These are phyloP conservation scores for Phytophthora crassamura DNA, from an alignment of 352 stramenopile genomes.

Conservation along the genomic window DNA sequence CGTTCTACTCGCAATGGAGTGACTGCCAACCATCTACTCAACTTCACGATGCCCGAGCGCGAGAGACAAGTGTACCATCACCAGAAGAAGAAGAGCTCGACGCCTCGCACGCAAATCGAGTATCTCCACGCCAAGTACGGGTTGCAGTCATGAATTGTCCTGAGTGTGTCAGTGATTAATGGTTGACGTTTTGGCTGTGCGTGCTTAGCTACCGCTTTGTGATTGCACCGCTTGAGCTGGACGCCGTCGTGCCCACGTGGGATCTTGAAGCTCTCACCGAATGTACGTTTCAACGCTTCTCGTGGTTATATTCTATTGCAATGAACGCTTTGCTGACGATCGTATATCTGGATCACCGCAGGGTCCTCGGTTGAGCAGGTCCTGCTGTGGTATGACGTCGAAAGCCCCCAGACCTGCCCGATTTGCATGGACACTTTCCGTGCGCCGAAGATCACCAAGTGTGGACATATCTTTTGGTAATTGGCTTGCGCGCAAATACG, in stretches of 20 bases:
- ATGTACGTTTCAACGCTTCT: slow-evolving; percentile 50
- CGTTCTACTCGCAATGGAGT: slow-evolving; percentile 71
- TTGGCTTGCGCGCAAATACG: neutral
- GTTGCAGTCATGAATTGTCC: neutral
- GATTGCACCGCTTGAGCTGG: slow-evolving; percentile 60
- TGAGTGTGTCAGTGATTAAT: neutral
- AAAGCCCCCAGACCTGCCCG: slow-evolving; percentile 64
- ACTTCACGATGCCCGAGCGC: slow-evolving; percentile 82
- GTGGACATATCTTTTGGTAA: slow-evolving; percentile 87
- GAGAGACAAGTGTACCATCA: slow-evolving; percentile 49
- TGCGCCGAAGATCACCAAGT: slow-evolving; percentile 88
- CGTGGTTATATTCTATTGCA: no score
- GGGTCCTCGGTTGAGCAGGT: slow-evolving; percentile 88
- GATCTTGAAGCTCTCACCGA: slow-evolving; percentile 82
- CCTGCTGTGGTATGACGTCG: slow-evolving; percentile 77
- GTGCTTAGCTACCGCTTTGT: slow-evolving; percentile 80
- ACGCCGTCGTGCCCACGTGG: slow-evolving; percentile 58
- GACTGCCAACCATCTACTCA: slow-evolving; percentile 85
- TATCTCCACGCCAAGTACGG: slow-evolving; percentile 87
- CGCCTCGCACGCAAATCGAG: slow-evolving; percentile 78
- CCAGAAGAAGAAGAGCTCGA: slow-evolving; percentile 69
- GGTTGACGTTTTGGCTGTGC: neutral
- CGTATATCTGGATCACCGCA: slow-evolving; percentile 13
- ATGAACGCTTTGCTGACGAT: neutral
- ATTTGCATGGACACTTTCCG: slow-evolving; percentile 85